These are phyloP conservation scores for Binderoboletus segoi DNA, from an alignment of 1,284 basidiomycete genomes.

Conservation along the genomic window DNA sequence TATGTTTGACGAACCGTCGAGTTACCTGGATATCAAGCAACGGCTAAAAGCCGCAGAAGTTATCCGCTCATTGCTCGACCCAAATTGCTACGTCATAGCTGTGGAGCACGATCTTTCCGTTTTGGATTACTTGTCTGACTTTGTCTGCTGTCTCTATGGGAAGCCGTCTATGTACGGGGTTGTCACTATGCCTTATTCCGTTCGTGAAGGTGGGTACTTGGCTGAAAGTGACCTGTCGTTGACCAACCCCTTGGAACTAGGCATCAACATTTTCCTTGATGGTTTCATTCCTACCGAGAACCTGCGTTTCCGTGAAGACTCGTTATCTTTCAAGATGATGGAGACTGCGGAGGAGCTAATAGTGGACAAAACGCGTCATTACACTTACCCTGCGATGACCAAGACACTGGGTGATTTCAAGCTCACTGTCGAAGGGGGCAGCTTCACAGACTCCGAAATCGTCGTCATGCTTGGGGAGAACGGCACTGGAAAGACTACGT, in stretches of 20 bases:
- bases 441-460: constrained; percentile 95
- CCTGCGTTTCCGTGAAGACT: constrained; percentile 93
- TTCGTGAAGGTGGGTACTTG: constrained; percentile 79
- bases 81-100: constrained; percentile 89
- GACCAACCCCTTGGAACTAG: constrained; percentile 33
- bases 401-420: constrained; percentile 95
- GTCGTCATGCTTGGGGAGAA: constrained; percentile 98
- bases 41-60: constrained; percentile 95
- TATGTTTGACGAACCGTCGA: constrained; percentile 98
- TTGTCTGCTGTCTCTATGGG: constrained; percentile 95
- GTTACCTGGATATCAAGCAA: constrained; percentile 94
- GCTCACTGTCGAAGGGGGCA: constrained; percentile 83
- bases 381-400: constrained; percentile 91
- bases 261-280: constrained; percentile 98
- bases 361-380: constrained; percentile 82
- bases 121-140: constrained; percentile 96
- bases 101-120: constrained; percentile 98
- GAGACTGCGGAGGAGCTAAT: constrained; percentile 90
- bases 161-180: constrained; percentile 97
- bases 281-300: constrained; percentile 99
- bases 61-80: constrained; percentile 81
- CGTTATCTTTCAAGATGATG: constrained; percentile 93
- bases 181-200: constrained; percentile 96
- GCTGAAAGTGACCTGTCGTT: neutral
- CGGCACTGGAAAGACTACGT: constrained; percentile 96